Base-by-base conservation (phyloP, 805 yeast genomes). In the Zygoascus biomembranicola region DNA sequence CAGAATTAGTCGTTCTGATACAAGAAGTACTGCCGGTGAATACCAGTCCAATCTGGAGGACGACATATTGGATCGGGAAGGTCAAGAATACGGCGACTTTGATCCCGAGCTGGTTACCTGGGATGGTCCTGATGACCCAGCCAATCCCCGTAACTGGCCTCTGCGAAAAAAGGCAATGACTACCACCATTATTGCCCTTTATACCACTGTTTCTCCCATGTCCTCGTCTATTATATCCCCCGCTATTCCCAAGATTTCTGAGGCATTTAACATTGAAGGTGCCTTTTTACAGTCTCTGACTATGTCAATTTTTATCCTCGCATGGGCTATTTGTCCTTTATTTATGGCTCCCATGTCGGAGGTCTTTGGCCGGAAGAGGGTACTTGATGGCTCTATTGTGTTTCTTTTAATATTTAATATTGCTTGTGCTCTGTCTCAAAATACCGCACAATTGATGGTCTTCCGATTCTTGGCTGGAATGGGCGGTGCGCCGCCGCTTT, bases 21-120 rank as follows among this genome's bases (percentile, higher is more conserved):
- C 19, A 14, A 16, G 44, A 16, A 19, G 23, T 42, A 20, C 44
- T 9, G 44, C 44, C 67, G n/a, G 66, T 43, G 37, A 59, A 49
- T 43, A 52, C 32, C 35, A 49, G 9, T 63, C 58, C 19, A 70
- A 62, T 23, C 56, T 59, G 11, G 67, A 63, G 32, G 59, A 55
- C 11, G 60, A 59, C 19, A 54, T 52, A 43, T 5, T 10, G 10
- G 43, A 37, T 3, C 49, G 60, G 70, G 77, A 73, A 52, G 87
- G 87, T 28, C 71, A 70, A 8, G 85, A 82, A 60, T 81, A 77
- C 62, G 69, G 69, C 32, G 63, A 66, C 5, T 66, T 80, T 9
- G 87, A 84, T 60, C 87, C 87, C 0, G 87, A 84, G 60, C 68
- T 84, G 48, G 81, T 84, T 10, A 77, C 86, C 1, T 84, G 87